phyloP scores from a whole-genome alignment of 441 rosid species.

The Adansonia gregorii region DNA sequence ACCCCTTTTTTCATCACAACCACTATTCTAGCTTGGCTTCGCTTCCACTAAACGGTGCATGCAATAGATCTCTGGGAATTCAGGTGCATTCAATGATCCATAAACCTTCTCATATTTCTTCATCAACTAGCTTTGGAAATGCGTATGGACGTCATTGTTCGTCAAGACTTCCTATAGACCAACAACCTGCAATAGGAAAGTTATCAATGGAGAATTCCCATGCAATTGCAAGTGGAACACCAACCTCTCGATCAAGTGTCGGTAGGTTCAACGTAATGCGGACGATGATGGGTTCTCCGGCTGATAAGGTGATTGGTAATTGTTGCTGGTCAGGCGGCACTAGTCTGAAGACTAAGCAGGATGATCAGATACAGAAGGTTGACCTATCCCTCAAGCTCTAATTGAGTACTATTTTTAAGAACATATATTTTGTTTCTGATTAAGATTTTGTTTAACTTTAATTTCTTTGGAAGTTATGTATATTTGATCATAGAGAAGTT shows the following conservation, averaged over 20 bases:
- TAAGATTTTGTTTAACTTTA: constrained; percentile 30
- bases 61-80: constrained; percentile 65
- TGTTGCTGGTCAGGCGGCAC: constrained; percentile 38
- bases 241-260: constrained; percentile 30
- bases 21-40: constrained; percentile 57
- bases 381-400: constrained; percentile 82
- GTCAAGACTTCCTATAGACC: constrained; percentile 57
- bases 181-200: constrained; percentile 68
- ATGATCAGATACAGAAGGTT: constrained; percentile 59
- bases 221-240: constrained; percentile 21
- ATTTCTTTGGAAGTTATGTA: constrained; percentile 25
- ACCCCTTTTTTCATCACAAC: constrained; percentile 45
- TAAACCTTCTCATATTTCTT: constrained; percentile 45
- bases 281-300: constrained; percentile 38
- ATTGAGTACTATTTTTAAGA: constrained; percentile 19
- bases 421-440: constrained; percentile 17
- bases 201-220: constrained; percentile 45
- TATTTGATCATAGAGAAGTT: constrained; percentile 25
- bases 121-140: constrained; percentile 40
- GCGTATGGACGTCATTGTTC: constrained; percentile 44
- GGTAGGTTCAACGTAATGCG: constrained; percentile 48
- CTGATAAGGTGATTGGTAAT: constrained; percentile 29
- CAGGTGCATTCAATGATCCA: constrained; percentile 72
- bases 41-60: constrained; percentile 55
- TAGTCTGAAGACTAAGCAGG: constrained; percentile 41